Conservation (phyloP, 2,329 filamentous ascomycete genomes). For the Aspergillus quadricinctus region DNA sequence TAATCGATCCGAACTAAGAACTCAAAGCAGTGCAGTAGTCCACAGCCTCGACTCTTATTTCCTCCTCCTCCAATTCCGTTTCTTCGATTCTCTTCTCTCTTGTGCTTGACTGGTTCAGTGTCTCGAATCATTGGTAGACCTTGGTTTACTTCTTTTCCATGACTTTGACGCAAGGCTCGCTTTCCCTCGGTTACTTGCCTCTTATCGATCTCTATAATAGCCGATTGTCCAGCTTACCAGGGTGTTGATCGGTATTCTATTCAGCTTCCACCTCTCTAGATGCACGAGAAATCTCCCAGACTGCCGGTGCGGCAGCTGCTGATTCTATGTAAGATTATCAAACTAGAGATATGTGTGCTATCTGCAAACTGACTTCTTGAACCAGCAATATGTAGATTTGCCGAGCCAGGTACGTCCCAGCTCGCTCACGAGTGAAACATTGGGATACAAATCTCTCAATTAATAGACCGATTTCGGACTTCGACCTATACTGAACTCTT, state of each 20-base stretch:
- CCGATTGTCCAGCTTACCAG: background rate
- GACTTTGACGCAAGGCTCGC: background rate
- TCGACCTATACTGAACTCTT: background rate
- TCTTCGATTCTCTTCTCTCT: background rate
- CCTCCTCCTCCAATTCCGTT: background rate
- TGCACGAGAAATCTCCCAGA: constrained; percentile 46
- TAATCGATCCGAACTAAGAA: background rate
- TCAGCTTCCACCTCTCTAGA: background rate
- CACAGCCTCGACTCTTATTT: background rate
- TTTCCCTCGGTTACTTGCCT: background rate
- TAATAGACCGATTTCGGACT: background rate
- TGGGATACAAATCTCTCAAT: background rate
- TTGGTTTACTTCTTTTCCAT: background rate
- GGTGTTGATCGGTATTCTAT: background rate
- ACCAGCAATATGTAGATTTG: constrained; percentile 70
- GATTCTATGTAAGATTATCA: constrained; percentile 61
- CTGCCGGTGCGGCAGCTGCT: constrained; percentile 72
- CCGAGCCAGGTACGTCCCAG: constrained; percentile 55
- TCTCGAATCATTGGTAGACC: background rate
- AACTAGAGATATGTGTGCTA: background rate
- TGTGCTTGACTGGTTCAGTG: background rate
- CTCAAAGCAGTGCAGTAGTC: background rate
- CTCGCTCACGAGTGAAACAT: constrained; percentile 2
- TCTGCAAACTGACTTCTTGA: constrained; percentile 6
- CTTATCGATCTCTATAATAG: background rate